Evolutionary conservation across 2,329 filamentous ascomycete genomes (phyloP), one percentile per base, ranked within the genome.

Genomic region (Trichoderma sp.): DNA sequence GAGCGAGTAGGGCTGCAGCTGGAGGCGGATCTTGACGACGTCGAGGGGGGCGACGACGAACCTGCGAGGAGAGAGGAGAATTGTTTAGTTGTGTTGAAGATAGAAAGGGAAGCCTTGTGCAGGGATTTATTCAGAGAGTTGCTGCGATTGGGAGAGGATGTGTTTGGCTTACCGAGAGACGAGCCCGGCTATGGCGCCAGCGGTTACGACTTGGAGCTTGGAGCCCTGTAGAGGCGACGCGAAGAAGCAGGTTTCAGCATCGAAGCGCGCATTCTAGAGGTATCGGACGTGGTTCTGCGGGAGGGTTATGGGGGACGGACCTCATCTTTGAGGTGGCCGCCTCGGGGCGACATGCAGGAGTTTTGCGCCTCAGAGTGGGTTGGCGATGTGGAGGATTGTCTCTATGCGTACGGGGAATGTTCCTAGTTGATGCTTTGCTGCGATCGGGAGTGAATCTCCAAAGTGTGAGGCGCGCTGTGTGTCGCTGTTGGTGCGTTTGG

Each of bases 21-120:
- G 95, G 52, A 98, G 88, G 54, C 95, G 91, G 79, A 99, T 99
- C 82, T 99, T 98, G 79, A 98, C 88, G 68, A 99, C 95, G 78
- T 99, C 95, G 70, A 99, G 90, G 61, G 95, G 95, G 19, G 95
- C 92, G 75, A 98, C 90, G 74, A 95, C 87, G 82, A 99, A 98
- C 75, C 91, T 93, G 71, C 45, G 4, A 43, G 61, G 17, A 39
- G 54, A 34, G 54, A 55, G 41, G 15, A 12, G 3, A 14, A 2
- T 39, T 39, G 34, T 2, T 39, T 14, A 39, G 34, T 12, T 87
- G 82, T 98, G 98, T 75, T 91, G 93, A 71, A 34, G 34, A 43
- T 24, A 44, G 17, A 39, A 39, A 10, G 3, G 54, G 41, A 10
- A n/a, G 48, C 41, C 14, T 21, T 26, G 21, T n/a, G 60, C 34